These are phyloP conservation scores for Tagetes patula DNA, from an alignment of 129 eudicot genomes.

Conservation along the genomic window DNA sequence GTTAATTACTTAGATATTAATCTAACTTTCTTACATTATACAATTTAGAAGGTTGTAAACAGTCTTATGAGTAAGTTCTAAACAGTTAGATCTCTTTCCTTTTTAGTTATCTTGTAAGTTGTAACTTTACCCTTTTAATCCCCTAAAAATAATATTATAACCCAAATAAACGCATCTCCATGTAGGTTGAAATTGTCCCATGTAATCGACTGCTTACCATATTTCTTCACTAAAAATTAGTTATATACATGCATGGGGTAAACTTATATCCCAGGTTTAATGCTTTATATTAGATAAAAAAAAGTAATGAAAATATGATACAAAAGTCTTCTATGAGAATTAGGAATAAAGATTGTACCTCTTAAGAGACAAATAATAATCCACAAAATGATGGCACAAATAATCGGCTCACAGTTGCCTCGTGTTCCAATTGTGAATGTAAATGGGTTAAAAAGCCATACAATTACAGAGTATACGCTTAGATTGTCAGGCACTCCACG, in stretches of 20 bases:
- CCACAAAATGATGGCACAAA: constrained; percentile 94
- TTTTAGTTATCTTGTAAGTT: background rate
- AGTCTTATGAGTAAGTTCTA: background rate
- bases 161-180: background rate
- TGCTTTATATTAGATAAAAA: constrained; percentile 2
- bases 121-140: background rate
- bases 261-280: constrained; percentile 13
- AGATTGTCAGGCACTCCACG: constrained; percentile 82
- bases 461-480: constrained; percentile 55
- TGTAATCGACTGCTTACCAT: background rate
- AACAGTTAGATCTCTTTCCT: background rate
- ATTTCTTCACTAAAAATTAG: constrained; percentile 5
- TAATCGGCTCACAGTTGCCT: constrained; percentile 96
- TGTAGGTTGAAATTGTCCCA: background rate
- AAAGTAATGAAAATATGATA: background rate
- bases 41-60: background rate
- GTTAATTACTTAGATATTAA: background rate
- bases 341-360: constrained; percentile 44
- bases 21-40: background rate
- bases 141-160: background rate
- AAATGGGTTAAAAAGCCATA: constrained; percentile 98
- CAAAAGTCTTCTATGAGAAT: background rate
- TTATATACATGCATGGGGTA: background rate
- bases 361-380: constrained; percentile 77
- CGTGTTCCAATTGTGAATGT: constrained; percentile 99